These are phyloP conservation scores for Claviceps purpurea DNA, from an alignment of 2,329 filamentous ascomycete genomes.

Conservation along the genomic window DNA sequence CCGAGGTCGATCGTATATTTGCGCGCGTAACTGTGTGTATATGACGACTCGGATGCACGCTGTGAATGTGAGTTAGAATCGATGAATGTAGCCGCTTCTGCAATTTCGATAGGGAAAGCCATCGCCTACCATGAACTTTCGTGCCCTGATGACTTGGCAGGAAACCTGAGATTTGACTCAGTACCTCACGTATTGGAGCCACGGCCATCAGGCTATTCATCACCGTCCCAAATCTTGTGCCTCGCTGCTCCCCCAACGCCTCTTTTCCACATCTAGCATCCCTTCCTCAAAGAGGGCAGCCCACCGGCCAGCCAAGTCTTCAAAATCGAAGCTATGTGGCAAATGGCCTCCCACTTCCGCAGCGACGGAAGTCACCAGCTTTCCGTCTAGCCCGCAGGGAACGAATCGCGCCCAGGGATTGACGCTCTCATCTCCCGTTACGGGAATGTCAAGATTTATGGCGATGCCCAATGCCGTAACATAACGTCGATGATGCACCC, in stretches of 20 bases:
- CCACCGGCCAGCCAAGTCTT: constrained; percentile 18
- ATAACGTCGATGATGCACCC: constrained; percentile 78
- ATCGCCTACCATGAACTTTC: no score
- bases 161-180: no score
- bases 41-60: no score
- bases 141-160: no score
- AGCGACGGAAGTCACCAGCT: constrained; percentile 62
- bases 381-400: constrained; percentile 77
- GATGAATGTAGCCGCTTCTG: no score
- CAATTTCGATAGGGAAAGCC: no score
- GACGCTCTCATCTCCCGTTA: constrained; percentile 18
- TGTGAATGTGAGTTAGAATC: no score
- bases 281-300: constrained; percentile 22
- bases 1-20: no score
- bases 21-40: no score
- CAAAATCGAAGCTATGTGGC: constrained; percentile 14
- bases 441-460: constrained; percentile 57
- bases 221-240: background rate
- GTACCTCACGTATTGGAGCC: no score
- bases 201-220: background rate
- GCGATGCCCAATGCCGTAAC: constrained; percentile 77
- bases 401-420: constrained; percentile 61
- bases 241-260: constrained; percentile 8
- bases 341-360: constrained; percentile 28
- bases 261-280: constrained; percentile 14